A percentile compares a stretch with the other conserved stretches of the same genome.
Conservation (phyloP, 108 stramenopile species). For the Skeletonema marinoi region DNA sequence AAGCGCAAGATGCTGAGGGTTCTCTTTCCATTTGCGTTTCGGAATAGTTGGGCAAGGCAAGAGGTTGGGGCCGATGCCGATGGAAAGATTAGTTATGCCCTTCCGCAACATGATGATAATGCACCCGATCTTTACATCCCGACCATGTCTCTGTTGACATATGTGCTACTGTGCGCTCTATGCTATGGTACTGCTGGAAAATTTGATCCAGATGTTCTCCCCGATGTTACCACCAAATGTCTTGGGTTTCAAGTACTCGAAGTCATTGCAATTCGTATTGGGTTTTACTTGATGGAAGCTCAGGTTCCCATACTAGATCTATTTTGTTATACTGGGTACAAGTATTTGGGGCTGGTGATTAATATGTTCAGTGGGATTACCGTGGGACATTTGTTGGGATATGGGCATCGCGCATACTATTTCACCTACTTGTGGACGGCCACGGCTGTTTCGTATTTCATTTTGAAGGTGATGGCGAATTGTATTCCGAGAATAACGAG, state of each 20-base stretch:
- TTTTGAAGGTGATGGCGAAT: constrained; percentile 90
- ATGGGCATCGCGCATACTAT: constrained; percentile 80
- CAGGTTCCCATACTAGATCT: constrained; percentile 75
- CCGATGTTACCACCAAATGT: constrained; percentile 89
- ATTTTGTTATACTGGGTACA: constrained; percentile 87
- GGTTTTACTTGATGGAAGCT: constrained; percentile 88
- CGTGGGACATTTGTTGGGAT: constrained; percentile 61
- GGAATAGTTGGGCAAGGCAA: constrained; percentile 76
- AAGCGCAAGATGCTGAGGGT: constrained; percentile 86
- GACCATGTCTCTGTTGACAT: constrained; percentile 93
- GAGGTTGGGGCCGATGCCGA: constrained; percentile 39
- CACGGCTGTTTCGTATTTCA: constrained; percentile 77
- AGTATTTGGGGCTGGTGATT: constrained; percentile 81
- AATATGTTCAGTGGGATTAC: constrained; percentile 79
- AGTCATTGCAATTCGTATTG: constrained; percentile 86
- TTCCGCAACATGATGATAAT: constrained; percentile 90
- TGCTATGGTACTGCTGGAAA: constrained; percentile 87
- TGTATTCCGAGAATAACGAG: constrained; percentile 68
- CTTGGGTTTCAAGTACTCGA: constrained; percentile 89
- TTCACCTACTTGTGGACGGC: constrained; percentile 85
- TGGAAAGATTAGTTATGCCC: constrained; percentile 52
- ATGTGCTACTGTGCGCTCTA: constrained; percentile 91
- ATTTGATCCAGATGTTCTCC: constrained; percentile 92
- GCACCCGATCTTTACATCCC: constrained; percentile 98
- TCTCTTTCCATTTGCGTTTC: constrained; percentile 84